Evolutionary conservation across 2,329 filamentous ascomycete species (phyloP), one percentile per base, ranked within the genome.

Genomic region (Xylaria sp.): DNA sequence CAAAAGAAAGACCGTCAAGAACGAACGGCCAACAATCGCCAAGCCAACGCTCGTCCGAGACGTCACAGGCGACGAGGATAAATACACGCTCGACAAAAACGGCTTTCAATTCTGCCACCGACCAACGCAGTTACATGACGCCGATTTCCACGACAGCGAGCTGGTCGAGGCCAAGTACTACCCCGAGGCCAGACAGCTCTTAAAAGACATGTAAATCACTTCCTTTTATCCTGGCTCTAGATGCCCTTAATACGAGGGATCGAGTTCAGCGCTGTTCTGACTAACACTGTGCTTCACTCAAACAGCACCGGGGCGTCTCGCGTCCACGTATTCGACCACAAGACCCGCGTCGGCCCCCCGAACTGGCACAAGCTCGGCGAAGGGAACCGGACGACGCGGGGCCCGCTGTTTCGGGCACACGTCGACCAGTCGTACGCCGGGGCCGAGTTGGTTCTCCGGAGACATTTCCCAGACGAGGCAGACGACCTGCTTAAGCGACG

Each of bases 301-400:
- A 54, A 90, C 1, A 87, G 86, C 1, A 90, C 89, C 27, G 86
- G 87, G 3, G 85, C 89, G n/a, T 69, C 74, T 12, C 83, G 85
- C n/a, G 82, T 93, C 8, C 80, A 91, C 62, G 80, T 93, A 65
- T 93, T 93, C 81, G 91, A 93, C 79, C 89, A 93, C 79, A 93
- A 91, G 11, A 89, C 93, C 72, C 88, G 92, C 42, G 77, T 79
- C 53, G 81, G 81, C 0, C 81, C 80, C 6, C 79, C 81, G 2
- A 76, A 82, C 64, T 93, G 91, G 90, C 88, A 89, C 76, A 91
- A 91, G 74, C 78, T 90, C 82, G 88, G 89, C 82, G 64, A 88
- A 84, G 27, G 90, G 86, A 89, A 86, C 77, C 73, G 85, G 84
- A 57, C 80, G 74, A 74, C 72, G 24, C 73, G 75, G 8, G 76